These are phyloP conservation scores for Glarea lozoyensis DNA, from an alignment of 495 filamentous ascomycete genomes.

Conservation along the genomic window DNA sequence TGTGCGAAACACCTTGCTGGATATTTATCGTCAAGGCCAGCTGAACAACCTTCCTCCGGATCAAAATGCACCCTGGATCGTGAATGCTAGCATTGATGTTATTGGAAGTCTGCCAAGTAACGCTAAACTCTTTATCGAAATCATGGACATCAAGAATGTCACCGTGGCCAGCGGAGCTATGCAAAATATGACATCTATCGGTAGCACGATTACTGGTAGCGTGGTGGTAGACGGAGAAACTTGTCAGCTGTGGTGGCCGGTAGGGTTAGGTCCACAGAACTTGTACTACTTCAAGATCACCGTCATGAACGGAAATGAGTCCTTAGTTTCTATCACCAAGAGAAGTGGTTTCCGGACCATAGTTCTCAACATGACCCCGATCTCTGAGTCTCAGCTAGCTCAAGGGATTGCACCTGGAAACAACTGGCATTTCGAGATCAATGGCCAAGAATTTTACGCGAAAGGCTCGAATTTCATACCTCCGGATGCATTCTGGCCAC, in stretches of 20 bases:
- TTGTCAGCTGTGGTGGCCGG: slow-evolving; percentile 66
- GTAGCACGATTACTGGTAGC: slow-evolving; percentile 35
- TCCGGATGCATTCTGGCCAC: slow-evolving; percentile 56
- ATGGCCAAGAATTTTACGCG: slow-evolving; percentile 60
- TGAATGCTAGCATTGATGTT: slow-evolving; percentile 62
- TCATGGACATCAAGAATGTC: slow-evolving; percentile 40
- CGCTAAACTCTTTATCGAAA: slow-evolving; percentile 41
- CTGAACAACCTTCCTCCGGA: slow-evolving; percentile 32
- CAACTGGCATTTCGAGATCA: slow-evolving; percentile 69
- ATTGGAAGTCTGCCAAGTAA: slow-evolving; percentile 41
- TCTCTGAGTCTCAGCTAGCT: slow-evolving; percentile 50
- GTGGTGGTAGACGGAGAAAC: slow-evolving; percentile 40
- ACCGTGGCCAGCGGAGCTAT: slow-evolving; percentile 34
- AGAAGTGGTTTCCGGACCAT: slow-evolving; percentile 56
- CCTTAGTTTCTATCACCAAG: slow-evolving; percentile 31
- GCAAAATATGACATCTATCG: slow-evolving; percentile 35
- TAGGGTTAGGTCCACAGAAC: slow-evolving; percentile 56
- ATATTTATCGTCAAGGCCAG: slow-evolving; percentile 35
- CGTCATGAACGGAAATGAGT: slow-evolving; percentile 25
- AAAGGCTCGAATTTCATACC: slow-evolving; percentile 78
- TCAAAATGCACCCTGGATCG: slow-evolving; percentile 48
- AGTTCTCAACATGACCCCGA: slow-evolving; percentile 50
- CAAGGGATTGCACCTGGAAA: slow-evolving; percentile 53
- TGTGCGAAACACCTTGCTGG: slow-evolving; percentile 42
- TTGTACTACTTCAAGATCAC: slow-evolving; percentile 49